Conservation (phyloP, 345 rosid species). For the Ricinus communis region DNA sequence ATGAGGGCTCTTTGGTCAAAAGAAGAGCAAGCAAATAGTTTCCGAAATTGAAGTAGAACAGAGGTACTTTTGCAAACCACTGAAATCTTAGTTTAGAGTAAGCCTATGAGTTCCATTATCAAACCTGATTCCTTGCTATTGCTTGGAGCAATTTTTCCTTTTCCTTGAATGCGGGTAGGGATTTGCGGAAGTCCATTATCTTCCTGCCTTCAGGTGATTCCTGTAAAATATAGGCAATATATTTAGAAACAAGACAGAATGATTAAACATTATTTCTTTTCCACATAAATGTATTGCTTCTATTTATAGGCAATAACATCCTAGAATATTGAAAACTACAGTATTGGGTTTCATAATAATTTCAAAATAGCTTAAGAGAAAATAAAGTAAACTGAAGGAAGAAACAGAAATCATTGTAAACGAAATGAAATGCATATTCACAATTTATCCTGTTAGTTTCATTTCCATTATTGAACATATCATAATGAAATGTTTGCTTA, state of each 20-base stretch:
- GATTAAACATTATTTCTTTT: not conserved
- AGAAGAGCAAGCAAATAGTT: not conserved
- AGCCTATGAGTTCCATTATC: not conserved
- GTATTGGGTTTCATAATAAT: not conserved
- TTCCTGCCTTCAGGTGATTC: slow-evolving; percentile 90
- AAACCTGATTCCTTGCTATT: slow-evolving; percentile 93
- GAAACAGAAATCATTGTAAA: not conserved
- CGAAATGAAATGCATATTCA: not conserved
- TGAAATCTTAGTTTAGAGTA: not conserved
- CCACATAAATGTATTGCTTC: not conserved
- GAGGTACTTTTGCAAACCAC: not conserved
- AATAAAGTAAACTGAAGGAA: not conserved
- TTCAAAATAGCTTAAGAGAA: not conserved
- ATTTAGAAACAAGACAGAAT: not conserved
- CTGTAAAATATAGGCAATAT: slow-evolving; percentile 32
- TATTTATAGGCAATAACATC: not conserved
- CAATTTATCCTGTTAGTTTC: not conserved
- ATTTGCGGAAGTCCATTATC: slow-evolving; percentile 76
- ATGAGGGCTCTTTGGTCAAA: not conserved
- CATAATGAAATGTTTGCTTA: not conserved
- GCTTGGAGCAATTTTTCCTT: slow-evolving; percentile 94
- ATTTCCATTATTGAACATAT: not conserved
- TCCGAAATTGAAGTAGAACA: not conserved
- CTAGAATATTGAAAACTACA: not conserved
- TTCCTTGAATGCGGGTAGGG: slow-evolving; percentile 88